These are phyloP conservation scores for Candida frijolesensis DNA, from an alignment of 1,139 yeast genomes.

Conservation along the genomic window DNA sequence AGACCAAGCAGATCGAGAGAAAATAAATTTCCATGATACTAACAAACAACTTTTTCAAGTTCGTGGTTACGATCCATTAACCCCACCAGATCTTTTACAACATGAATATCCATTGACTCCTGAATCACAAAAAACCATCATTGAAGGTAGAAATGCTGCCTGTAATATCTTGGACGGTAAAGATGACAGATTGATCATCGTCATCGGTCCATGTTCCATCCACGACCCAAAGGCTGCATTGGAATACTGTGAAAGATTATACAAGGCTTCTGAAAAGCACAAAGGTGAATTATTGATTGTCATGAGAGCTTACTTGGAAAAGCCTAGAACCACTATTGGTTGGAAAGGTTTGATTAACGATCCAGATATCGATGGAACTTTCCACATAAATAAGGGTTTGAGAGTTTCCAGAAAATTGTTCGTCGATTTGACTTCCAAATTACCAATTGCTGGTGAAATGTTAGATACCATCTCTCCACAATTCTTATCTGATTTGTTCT, in stretches of 20 bases:
- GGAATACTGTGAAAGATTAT: slow-evolving; percentile 79
- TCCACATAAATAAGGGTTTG: slow-evolving; percentile 93
- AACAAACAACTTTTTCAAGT: slow-evolving; percentile 24
- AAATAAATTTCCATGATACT: background rate
- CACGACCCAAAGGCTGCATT: slow-evolving; percentile 90
- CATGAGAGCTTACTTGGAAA: slow-evolving; percentile 97
- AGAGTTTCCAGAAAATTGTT: slow-evolving; percentile 85
- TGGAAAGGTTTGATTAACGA: slow-evolving; percentile 99
- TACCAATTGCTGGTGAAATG: slow-evolving; percentile 97
- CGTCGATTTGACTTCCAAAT: slow-evolving; percentile 73
- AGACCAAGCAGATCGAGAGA: background rate
- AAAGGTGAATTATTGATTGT: slow-evolving; percentile 76
- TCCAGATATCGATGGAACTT: slow-evolving; percentile 90
- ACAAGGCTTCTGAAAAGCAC: slow-evolving; percentile 67
- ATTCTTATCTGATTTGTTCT: slow-evolving; percentile 85
- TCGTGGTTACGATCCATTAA: slow-evolving; percentile 84
- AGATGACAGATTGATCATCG: slow-evolving; percentile 82
- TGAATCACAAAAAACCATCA: slow-evolving; percentile 65
- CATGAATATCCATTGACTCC: slow-evolving; percentile 73
- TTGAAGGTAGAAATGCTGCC: slow-evolving; percentile 76
- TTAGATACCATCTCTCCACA: slow-evolving; percentile 98
- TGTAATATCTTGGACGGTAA: slow-evolving; percentile 68
- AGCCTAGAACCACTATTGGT: slow-evolving; percentile 98
- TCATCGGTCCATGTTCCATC: slow-evolving; percentile 93
- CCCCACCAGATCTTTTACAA: slow-evolving; percentile 84